Evolutionary conservation across 2,329 filamentous ascomycete genomes (phyloP).

Genomic region (Dactylonectria macrodidyma): DNA sequence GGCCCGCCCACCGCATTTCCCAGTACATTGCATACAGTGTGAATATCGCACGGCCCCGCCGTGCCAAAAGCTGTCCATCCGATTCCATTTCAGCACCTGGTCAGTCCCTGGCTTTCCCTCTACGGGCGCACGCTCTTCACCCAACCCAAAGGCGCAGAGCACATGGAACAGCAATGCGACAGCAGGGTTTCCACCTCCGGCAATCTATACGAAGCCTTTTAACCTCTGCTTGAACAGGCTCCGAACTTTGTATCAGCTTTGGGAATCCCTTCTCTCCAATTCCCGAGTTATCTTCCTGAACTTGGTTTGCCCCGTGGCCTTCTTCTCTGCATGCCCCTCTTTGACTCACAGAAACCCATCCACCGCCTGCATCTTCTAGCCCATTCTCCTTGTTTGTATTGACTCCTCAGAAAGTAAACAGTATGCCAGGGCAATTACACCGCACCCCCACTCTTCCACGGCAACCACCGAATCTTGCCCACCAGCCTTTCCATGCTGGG

Average conservation of each 20-base stretch:
- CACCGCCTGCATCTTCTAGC: constrained; percentile 24
- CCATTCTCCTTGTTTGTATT: constrained; percentile 46
- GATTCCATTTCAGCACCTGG: constrained; percentile 3
- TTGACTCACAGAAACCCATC: constrained; percentile 32
- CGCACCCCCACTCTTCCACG: constrained; percentile 45
- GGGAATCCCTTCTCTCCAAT: constrained; percentile 6
- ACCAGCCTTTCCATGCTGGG: constrained; percentile 43
- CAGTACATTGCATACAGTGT: constrained; percentile 1
- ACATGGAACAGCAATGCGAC: constrained; percentile 2
- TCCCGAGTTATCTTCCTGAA: neutral
- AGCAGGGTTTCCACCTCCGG: constrained; percentile 9
- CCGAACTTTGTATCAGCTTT: neutral
- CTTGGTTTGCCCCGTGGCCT: neutral
- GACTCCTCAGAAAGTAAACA: constrained; percentile 42
- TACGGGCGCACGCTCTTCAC: constrained; percentile 3
- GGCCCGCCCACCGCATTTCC: constrained; percentile 1
- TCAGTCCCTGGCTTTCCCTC: neutral
- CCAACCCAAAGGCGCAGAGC: neutral
- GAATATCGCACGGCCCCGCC: neutral
- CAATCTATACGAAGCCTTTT: constrained; percentile 3
- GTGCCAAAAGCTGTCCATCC: neutral
- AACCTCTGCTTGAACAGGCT: neutral
- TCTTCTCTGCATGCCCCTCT: constrained; percentile 8
- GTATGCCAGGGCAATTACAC: constrained; percentile 31
- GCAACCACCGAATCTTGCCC: constrained; percentile 42